Evolutionary conservation across 805 yeast species (phyloP).

Genomic region (Pichia kluyveri): DNA sequence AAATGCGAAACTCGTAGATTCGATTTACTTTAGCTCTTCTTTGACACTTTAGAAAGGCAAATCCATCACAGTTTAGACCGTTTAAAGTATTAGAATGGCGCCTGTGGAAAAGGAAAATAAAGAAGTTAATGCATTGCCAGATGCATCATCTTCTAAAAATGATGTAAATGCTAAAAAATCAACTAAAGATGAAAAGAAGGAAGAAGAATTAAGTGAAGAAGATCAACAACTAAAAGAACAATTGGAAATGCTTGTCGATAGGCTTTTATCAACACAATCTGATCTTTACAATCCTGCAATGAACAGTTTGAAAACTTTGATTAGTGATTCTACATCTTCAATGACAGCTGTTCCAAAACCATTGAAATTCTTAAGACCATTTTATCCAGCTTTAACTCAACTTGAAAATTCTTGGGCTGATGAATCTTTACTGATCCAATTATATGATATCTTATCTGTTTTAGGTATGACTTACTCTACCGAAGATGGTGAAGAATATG

Average conservation of each 20-base stretch:
- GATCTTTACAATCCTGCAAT: conserved; percentile 53
- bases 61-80: neutral
- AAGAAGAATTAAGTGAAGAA: conserved; percentile 88
- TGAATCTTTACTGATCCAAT: conserved; percentile 31
- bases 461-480: conserved; percentile 91
- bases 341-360: conserved; percentile 99
- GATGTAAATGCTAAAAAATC: conserved; percentile 3
- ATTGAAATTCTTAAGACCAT: conserved; percentile 86
- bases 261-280: conserved; percentile 48
- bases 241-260: conserved; percentile 78
- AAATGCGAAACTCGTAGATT: no score
- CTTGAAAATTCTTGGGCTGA: conserved; percentile 60
- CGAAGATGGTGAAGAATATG: conserved; percentile 40
- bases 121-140: neutral
- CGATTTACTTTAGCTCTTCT: no score
- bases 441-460: conserved; percentile 88
- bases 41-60: no score
- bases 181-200: conserved; percentile 25
- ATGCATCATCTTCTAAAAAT: neutral
- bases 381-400: conserved; percentile 58
- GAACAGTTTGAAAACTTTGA: conserved; percentile 60
- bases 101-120: conserved; percentile 15
- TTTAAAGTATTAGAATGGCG: conserved; percentile 10
- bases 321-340: conserved; percentile 89
- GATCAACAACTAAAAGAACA: conserved; percentile 83